These are phyloP conservation scores for Musa balbisiana DNA, from an alignment of 202 grass and related monocot genomes.

Conservation along the genomic window DNA sequence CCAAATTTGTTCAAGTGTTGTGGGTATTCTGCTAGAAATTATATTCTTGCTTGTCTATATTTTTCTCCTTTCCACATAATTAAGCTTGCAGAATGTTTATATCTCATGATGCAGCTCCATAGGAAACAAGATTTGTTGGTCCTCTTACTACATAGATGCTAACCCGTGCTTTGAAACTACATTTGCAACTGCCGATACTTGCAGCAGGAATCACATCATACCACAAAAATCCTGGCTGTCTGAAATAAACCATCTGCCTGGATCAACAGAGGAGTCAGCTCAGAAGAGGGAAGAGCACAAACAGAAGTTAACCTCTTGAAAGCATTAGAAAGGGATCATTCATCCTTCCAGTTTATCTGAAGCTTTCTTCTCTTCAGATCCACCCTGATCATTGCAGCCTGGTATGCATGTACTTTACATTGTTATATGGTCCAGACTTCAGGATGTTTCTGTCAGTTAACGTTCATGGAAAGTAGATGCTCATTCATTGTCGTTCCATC, in stretches of 20 bases:
- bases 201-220: background rate
- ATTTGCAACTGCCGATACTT: background rate
- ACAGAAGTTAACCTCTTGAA: conserved; percentile 65
- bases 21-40: too few species aligned
- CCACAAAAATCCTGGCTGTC: background rate
- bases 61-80: background rate
- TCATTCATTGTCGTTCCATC: too few species aligned
- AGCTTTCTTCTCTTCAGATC: conserved; percentile 22
- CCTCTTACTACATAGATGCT: background rate
- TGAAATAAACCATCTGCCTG: background rate
- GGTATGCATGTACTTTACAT: background rate
- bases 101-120: background rate
- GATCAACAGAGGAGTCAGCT: conserved; percentile 28
- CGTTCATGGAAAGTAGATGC: too few species aligned
- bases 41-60: background rate
- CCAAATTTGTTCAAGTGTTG: too few species aligned
- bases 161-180: background rate
- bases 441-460: too few species aligned
- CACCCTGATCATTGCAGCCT: conserved; percentile 16
- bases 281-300: conserved; percentile 53
- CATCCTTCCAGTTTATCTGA: background rate
- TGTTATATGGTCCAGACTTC: too few species aligned
- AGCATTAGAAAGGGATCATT: conserved; percentile 58
- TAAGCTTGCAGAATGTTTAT: background rate
- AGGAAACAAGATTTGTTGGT: background rate